Percentiles rank a stretch among this genome's conserved stretches.
These are phyloP conservation scores for Russula compacta DNA, from an alignment of 768 basidiomycete species.

Conservation along the genomic window DNA sequence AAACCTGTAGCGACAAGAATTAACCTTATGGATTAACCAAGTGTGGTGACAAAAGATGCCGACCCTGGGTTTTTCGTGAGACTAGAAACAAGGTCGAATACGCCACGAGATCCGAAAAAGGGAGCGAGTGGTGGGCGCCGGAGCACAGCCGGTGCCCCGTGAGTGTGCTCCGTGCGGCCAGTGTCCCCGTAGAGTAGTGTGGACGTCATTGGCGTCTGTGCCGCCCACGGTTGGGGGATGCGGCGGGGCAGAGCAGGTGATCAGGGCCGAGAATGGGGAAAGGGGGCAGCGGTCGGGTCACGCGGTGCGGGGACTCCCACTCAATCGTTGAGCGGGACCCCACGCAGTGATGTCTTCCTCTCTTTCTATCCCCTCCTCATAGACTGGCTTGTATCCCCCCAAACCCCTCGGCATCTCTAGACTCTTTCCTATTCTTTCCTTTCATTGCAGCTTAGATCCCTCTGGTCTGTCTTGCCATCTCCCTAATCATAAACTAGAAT, in stretches of 20 bases:
- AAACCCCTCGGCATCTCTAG: slow-evolving; percentile 1
- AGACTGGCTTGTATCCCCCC: slow-evolving; percentile 12
- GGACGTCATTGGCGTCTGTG: neutral
- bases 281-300: slow-evolving; percentile 10
- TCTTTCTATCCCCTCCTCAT: slow-evolving; percentile 9
- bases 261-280: slow-evolving; percentile 9
- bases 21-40: neutral
- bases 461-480: neutral
- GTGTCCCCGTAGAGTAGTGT: neutral
- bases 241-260: slow-evolving; percentile 7
- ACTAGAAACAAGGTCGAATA: neutral
- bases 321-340: neutral
- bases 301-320: slow-evolving; percentile 10
- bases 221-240: neutral
- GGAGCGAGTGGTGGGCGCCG: neutral
- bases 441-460: slow-evolving; percentile 11
- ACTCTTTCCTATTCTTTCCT: slow-evolving; percentile 11
- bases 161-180: too few species aligned
- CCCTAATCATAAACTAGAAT: neutral
- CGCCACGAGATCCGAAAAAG: neutral
- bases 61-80: neutral
- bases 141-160: too few species aligned
- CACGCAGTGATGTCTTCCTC: slow-evolving; percentile 2
- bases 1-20: neutral
- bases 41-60: neutral